Percentiles rank a stretch among this genome's conserved stretches.
Conservation (phyloP, 139 green algal species). For the Coccomyxa sp. region DNA sequence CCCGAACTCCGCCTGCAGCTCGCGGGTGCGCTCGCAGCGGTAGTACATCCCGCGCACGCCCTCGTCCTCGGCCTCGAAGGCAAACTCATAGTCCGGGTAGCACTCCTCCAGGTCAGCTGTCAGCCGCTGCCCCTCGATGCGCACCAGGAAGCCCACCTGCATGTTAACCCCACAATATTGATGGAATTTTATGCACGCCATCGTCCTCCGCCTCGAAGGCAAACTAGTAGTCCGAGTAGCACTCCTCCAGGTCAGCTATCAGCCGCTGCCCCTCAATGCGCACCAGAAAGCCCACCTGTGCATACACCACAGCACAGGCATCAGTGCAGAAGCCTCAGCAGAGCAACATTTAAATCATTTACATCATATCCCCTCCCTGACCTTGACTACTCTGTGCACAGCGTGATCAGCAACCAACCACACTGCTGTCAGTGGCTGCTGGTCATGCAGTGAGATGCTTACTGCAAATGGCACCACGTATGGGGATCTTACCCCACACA, state of each 20-base stretch:
- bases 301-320: too few relatives aligned
- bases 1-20: constrained; percentile 63
- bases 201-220: constrained; percentile 25
- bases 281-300: constrained; percentile 55
- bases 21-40: constrained; percentile 33
- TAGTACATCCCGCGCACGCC: constrained; percentile 59
- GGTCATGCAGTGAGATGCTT: too few relatives aligned
- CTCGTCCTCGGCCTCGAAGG: constrained; percentile 22
- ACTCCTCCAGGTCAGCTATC: constrained; percentile 55
- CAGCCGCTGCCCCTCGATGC: constrained; percentile 41
- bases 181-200: too few relatives aligned
- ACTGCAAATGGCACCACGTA: too few relatives aligned
- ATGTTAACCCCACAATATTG: too few relatives aligned
- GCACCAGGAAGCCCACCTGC: constrained; percentile 53
- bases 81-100: constrained; percentile 66
- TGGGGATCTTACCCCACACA: too few relatives aligned
- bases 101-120: constrained; percentile 56
- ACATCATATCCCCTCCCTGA: too few relatives aligned
- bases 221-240: constrained; percentile 65
- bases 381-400: too few relatives aligned
- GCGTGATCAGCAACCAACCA: too few relatives aligned
- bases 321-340: too few relatives aligned
- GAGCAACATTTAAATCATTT: too few relatives aligned
- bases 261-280: constrained; percentile 42
- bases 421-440: too few relatives aligned